phyloP scores from a whole-genome alignment of 75 land plant genomes.

The Larix kaempferi region DNA sequence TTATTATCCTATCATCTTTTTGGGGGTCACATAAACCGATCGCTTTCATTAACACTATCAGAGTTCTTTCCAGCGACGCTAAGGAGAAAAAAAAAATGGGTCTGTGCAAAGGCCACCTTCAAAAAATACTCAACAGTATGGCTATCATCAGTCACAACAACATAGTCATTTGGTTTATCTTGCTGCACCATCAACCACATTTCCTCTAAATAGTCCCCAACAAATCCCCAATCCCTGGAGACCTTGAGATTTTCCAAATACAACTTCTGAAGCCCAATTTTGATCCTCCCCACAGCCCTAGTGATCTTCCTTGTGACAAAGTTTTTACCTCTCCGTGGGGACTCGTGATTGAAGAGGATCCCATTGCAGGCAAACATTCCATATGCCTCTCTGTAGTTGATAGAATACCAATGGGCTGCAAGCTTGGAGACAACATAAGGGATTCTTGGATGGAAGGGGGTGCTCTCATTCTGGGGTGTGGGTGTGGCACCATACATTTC shows the following conservation, averaged over 20 bases:
- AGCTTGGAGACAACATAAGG: slow-evolving; percentile 93
- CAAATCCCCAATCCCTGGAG: slow-evolving; percentile 93
- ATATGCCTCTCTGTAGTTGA: slow-evolving; percentile 93
- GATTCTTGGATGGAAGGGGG: slow-evolving; percentile 85
- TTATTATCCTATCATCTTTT: too few relatives aligned
- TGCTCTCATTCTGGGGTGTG: slow-evolving; percentile 84
- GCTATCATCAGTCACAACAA: slow-evolving; percentile 91
- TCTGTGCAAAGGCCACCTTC: slow-evolving; percentile 79
- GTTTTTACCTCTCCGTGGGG: slow-evolving; percentile 89
- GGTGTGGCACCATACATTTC: slow-evolving; percentile 98
- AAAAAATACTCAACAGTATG: slow-evolving; percentile 95
- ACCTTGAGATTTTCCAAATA: slow-evolving; percentile 87
- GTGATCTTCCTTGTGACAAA: slow-evolving; percentile 97
- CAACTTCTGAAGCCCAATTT: slow-evolving; percentile 85
- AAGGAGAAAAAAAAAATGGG: too few relatives aligned
- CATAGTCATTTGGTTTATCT: slow-evolving; percentile 89
- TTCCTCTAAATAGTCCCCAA: slow-evolving; percentile 94
- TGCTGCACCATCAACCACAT: slow-evolving; percentile 99
- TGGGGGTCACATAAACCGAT: too few relatives aligned
- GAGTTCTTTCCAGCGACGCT: too few relatives aligned
- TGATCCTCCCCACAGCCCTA: slow-evolving; percentile 90
- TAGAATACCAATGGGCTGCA: slow-evolving; percentile 97
- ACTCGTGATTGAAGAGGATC: slow-evolving; percentile 94
- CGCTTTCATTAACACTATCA: too few relatives aligned
- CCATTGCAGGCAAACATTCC: slow-evolving; percentile 93